Percentiles rank a stretch among this genome's conserved stretches.
Evolutionary conservation across 2,329 filamentous ascomycete species (phyloP).

Genomic region (Cadophora sp.): DNA sequence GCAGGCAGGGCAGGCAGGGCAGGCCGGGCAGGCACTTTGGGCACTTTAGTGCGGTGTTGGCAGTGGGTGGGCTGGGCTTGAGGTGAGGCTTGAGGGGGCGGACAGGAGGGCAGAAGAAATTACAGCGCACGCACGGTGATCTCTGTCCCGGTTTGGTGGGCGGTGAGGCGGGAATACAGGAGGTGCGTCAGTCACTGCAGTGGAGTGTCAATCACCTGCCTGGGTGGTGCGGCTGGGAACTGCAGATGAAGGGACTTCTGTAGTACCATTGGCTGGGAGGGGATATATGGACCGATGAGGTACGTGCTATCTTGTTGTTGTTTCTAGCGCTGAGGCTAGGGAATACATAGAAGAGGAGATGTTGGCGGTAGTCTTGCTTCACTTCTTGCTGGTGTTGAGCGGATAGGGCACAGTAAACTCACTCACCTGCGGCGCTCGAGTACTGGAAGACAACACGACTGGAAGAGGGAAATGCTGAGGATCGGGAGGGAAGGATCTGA

Average conservation of each 20-base stretch:
- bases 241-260: slow-evolving; percentile 3
- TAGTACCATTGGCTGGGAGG: slow-evolving; percentile 22
- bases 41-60: too few relatives aligned
- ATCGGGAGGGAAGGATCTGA: neutral
- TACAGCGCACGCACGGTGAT: slow-evolving; percentile 12
- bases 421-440: too few relatives aligned
- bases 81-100: neutral
- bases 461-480: slow-evolving; percentile 11
- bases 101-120: too few relatives aligned
- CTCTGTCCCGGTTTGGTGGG: slow-evolving; percentile 12
- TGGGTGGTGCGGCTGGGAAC: neutral
- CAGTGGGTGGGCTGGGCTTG: too few relatives aligned
- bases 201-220: too few relatives aligned
- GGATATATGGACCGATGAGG: too few relatives aligned
- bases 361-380: too few relatives aligned
- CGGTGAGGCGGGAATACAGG: slow-evolving; percentile 20
- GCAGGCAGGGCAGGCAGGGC: too few relatives aligned
- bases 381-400: neutral
- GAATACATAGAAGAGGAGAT: too few relatives aligned
- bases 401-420: neutral
- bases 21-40: too few relatives aligned
- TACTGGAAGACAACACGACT: neutral
- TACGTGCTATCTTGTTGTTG: neutral
- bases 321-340: neutral
- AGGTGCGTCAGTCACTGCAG: too few relatives aligned